Base-by-base conservation (phyloP, 2,329 filamentous ascomycete genomes). In the Ilyonectria mors-panacis region DNA sequence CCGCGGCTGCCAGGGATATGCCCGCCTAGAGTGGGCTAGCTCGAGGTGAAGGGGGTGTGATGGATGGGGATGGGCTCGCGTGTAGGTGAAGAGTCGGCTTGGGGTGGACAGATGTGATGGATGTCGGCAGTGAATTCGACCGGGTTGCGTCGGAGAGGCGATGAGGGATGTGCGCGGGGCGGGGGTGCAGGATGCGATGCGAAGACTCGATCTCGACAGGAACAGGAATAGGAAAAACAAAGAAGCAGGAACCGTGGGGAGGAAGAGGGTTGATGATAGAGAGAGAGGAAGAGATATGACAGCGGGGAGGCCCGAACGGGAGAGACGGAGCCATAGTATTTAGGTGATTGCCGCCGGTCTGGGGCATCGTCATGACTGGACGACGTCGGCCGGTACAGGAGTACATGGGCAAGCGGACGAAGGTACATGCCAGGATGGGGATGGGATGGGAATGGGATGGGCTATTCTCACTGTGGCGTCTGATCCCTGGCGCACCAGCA, bases 281-380 rank as follows among this genome's bases (percentile, higher is more conserved):
- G 57, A 63, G 60, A 60, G 67, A 63, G 62, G 55, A 63, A 73
- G 54, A 64, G 62, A 42, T 50, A 67, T 65, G 64, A 65, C 59
- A 75, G 64, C 69, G 73, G 73, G 70, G 66, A 74, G 59, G 67
- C 63, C 71, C 71, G 65, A 69, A 54, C 61, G 63, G 65, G 65
- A 65, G 68, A 69, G 70, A 75, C 73, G 71, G 74, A 68, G 70
- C 68, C 63, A 70, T 72, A 68, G 72, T 77, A 76, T 78, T 78
- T 75, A 77, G 74, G 68, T 73, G 70, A 72, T 68, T 62, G 72
- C 68, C 62, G 68, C 67, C 65, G 68, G 70, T 71, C 63, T 69
- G 68, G 70, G 65, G 59, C 70, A 73, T 71, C 62, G 65, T 67
- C 67, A 65, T 78, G 75, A 77, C 71, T 80, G 77, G 75, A 75